phyloP scores from a whole-genome alignment of 2,329 filamentous ascomycete species.

The Coniosporium tulheliwenetii region DNA sequence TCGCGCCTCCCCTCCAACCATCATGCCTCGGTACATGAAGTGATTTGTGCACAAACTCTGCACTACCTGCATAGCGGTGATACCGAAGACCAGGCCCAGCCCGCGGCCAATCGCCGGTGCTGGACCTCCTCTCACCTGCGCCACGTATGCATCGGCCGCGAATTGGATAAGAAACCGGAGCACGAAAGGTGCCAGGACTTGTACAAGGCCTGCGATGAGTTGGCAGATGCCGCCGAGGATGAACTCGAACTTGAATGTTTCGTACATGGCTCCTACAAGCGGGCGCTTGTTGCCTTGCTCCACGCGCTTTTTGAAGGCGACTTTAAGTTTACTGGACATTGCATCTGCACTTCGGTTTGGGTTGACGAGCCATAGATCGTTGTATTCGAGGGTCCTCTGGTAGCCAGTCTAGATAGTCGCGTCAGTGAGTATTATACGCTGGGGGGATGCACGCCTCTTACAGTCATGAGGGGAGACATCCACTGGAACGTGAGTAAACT shows the following conservation, averaged over 20 bases:
- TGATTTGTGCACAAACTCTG: conserved; percentile 76
- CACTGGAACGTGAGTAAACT: conserved; percentile 73
- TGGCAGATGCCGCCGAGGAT: conserved; percentile 69
- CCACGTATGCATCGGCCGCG: conserved; percentile 61
- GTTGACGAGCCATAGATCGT: conserved; percentile 83
- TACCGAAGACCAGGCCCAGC: conserved; percentile 68
- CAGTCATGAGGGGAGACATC: conserved; percentile 77
- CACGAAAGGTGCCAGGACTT: conserved; percentile 73
- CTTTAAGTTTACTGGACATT: conserved; percentile 50
- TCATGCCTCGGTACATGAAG: conserved; percentile 85
- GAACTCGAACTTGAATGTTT: conserved; percentile 75
- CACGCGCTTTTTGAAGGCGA: conserved; percentile 53
- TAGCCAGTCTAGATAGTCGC: conserved; percentile 51
- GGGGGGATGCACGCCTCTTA: conserved; percentile 16
- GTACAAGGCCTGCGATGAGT: conserved; percentile 50
- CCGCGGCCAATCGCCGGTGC: conserved; percentile 58
- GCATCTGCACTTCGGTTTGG: conserved; percentile 58
- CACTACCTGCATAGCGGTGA: conserved; percentile 70
- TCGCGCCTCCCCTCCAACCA: conserved; percentile 71
- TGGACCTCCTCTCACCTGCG: conserved; percentile 35
- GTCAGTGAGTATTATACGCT: conserved; percentile 1
- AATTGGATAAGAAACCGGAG: conserved; percentile 79
- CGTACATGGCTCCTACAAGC: conserved; percentile 66
- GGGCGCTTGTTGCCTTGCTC: conserved; percentile 56
- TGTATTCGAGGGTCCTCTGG: conserved; percentile 62